Evolutionary conservation across 805 yeast species (phyloP).

Genomic region (Cyberlindnera subsufficiens): DNA sequence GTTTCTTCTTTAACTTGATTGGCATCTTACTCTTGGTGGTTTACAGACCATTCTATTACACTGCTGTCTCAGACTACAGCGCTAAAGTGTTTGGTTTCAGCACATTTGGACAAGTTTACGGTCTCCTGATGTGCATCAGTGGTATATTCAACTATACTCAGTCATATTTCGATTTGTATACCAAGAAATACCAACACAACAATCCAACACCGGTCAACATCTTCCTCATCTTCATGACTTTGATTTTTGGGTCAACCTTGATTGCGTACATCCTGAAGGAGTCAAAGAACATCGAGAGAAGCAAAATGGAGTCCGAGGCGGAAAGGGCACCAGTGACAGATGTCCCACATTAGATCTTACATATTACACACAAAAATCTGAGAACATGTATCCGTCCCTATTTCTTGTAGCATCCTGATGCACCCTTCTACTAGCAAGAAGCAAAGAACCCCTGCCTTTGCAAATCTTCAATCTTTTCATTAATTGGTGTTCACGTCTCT

Average conservation of each 20-base stretch:
- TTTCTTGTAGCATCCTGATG: background rate
- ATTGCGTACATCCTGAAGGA: slow-evolving; percentile 28
- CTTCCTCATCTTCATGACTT: slow-evolving; percentile 47
- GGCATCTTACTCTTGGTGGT: slow-evolving; percentile 73
- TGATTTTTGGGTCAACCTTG: slow-evolving; percentile 28
- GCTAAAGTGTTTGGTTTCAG: slow-evolving; percentile 92
- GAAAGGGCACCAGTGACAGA: slow-evolving; percentile 45
- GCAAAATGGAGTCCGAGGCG: slow-evolving; percentile 55
- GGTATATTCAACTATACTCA: slow-evolving; percentile 78
- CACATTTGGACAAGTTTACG: slow-evolving; percentile 89
- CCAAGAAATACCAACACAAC: slow-evolving; percentile 62
- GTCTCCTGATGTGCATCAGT: slow-evolving; percentile 73
- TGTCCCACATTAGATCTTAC: slow-evolving; percentile 30
- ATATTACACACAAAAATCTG: too few relatives aligned
- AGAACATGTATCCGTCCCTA: too few relatives aligned
- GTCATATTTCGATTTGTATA: slow-evolving; percentile 58
- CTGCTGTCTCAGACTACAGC: slow-evolving; percentile 85
- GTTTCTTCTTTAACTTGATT: slow-evolving; percentile 42
- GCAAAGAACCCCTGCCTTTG: too few relatives aligned
- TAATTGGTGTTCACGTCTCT: background rate
- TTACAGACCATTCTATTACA: slow-evolving; percentile 88
- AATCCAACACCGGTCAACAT: slow-evolving; percentile 79
- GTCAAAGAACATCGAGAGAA: slow-evolving; percentile 39
- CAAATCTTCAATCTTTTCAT: background rate
- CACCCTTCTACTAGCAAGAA: background rate